A percentile compares a stretch with the other conserved stretches of the same genome.
Evolutionary conservation across 805 yeast species (phyloP).

Genomic region (Saccharomycopsis fodiens): DNA sequence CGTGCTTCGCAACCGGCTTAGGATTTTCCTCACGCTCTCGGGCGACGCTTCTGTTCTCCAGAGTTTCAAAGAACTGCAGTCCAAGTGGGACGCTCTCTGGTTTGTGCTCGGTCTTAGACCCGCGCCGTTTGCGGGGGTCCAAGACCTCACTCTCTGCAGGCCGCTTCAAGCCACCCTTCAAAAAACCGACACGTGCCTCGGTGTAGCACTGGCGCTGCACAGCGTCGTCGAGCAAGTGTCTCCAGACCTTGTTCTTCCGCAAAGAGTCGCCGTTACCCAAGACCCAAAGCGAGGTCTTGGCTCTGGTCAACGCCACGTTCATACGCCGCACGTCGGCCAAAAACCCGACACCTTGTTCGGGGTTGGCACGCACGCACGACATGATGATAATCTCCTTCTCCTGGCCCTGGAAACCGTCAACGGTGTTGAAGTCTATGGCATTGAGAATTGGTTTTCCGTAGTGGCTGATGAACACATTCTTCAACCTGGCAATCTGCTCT

Average conservation of each 20-base stretch:
- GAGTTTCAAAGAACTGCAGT: not conserved
- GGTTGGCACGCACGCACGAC: constrained; percentile 91
- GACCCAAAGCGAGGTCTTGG: constrained; percentile 86
- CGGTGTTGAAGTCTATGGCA: constrained; percentile 83
- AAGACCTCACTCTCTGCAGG: not conserved
- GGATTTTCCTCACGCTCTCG: not conserved
- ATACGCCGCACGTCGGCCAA: constrained; percentile 86
- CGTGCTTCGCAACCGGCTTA: not conserved
- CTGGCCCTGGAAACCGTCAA: constrained; percentile 98
- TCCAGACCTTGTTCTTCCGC: constrained; percentile 64
- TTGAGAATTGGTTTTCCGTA: constrained; percentile 59
- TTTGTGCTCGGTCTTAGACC: no score
- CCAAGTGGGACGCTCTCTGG: not conserved
- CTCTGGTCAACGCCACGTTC: constrained; percentile 96
- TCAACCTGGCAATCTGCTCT: constrained; percentile 65
- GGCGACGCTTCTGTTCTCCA: not conserved
- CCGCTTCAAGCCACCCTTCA: constrained; percentile 2
- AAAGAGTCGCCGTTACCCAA: constrained; percentile 73
- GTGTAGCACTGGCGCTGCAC: constrained; percentile 31
- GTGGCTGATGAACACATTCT: constrained; percentile 44
- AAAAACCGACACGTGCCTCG: constrained; percentile 18
- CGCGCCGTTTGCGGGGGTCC: no score
- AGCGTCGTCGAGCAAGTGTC: constrained; percentile 59
- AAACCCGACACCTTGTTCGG: constrained; percentile 70
- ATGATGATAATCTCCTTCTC: constrained; percentile 90